A percentile compares a stretch with the other conserved stretches of the same genome.
Evolutionary conservation across 2,329 filamentous ascomycete species (phyloP).

Genomic region (Alternaria ventricosa): DNA sequence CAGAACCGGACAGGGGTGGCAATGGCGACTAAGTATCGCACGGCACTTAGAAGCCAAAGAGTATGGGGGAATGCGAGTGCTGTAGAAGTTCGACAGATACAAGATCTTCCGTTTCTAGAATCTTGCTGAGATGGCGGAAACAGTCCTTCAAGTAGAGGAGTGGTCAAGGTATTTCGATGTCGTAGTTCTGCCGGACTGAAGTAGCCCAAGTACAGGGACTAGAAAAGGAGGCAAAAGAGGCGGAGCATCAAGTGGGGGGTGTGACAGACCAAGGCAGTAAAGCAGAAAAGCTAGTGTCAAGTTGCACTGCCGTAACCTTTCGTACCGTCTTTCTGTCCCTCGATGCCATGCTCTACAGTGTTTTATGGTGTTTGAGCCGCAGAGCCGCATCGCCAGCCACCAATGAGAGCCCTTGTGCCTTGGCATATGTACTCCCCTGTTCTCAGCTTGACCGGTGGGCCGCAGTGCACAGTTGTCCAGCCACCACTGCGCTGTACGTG

Average conservation of each 20-base stretch:
- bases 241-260: conserved; percentile 29
- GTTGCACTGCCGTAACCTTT: conserved; percentile 40
- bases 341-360: conserved; percentile 26
- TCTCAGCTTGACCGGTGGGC: conserved; percentile 40
- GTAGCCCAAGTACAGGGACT: conserved; percentile 14
- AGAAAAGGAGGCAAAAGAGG: conserved; percentile 30
- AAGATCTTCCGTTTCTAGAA: neutral
- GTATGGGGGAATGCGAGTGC: neutral
- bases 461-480: conserved; percentile 28
- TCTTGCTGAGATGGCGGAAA: conserved; percentile 1
- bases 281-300: conserved; percentile 20
- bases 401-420: conserved; percentile 18
- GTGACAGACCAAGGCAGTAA: conserved; percentile 30
- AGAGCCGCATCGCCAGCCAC: conserved; percentile 43
- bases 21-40: neutral
- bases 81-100: conserved; percentile 1
- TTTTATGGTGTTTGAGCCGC: conserved; percentile 41
- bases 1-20: neutral
- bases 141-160: neutral
- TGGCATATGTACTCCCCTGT: conserved; percentile 7
- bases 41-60: neutral
- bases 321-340: conserved; percentile 27
- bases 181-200: conserved; percentile 3
- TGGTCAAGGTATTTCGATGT: neutral
- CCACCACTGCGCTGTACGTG: conserved; percentile 37